Base-by-base conservation (phyloP, 2,329 filamentous ascomycete species). In the Cladosporium sp. region DNA sequence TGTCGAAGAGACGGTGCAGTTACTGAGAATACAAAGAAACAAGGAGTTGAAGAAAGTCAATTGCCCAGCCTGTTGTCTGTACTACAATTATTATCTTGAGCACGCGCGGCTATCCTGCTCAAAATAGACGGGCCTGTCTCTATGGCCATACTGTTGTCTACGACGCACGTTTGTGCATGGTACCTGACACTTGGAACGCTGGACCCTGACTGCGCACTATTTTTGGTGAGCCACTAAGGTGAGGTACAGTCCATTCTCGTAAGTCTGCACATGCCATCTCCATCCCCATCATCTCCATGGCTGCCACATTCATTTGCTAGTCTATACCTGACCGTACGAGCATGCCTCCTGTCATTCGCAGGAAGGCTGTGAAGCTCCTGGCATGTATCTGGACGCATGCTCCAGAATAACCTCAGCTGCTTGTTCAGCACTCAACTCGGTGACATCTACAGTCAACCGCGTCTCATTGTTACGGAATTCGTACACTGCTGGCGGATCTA, bases 91-190 rank as follows among this genome's bases (percentile, higher is more conserved):
- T 35, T 48, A 34, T n/a, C 28, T 35, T 4, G 24, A 48, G 45
- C 45, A 34, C 45, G 45, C 45, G 45, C 25, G 28, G 45, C 45
- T 24, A n/a, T 20, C n/a, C 24, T 45, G 45, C 28, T 48, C 3
- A 25, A 48, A 35, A 48, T 48, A 48, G 28, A 48, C 6, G 28
- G 19, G 45, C 25, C 28, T 25, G 24, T 35, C 45, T 45, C 5
- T 28, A 10, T 9, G 13, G 12, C 50, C 17, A 35, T 53, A 53
- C 50, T 53, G 50, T 42, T 53, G 37, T 53, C 36, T 53, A 53
- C 50, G 50, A 53, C 50, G 50, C 37, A 53, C 34, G 50, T 42
- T 53, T 53, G 50, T 53, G 50, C 50, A 53, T 52, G 49, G 35
- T 52, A 9, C 35, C 49, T 50, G 34, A 32, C 48, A 24, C 20